Evolutionary conservation across 176 grass and related monocot species (phyloP).

Genomic region (Avena sativa): DNA sequence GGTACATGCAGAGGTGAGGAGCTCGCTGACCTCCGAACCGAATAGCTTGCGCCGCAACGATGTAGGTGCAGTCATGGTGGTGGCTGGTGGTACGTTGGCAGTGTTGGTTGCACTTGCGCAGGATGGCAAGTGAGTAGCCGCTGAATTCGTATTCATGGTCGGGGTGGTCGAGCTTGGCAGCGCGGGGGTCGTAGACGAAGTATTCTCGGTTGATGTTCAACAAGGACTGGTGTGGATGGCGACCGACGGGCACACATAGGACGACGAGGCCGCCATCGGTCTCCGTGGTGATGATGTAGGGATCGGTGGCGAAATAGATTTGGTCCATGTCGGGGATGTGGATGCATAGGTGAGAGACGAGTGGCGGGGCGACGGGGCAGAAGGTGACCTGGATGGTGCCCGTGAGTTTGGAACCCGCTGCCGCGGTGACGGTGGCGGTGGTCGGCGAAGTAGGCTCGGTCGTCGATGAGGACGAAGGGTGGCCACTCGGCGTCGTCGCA

Average conservation of each 20-base stretch:
- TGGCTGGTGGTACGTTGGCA: background rate
- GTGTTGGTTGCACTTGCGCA: constrained; percentile 15
- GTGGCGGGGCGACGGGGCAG: background rate
- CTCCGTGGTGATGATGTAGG: background rate
- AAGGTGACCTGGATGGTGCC: constrained; percentile 19
- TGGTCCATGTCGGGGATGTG: background rate
- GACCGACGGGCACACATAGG: background rate
- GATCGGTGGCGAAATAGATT: background rate
- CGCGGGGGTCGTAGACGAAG: constrained; percentile 16
- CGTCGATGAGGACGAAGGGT: background rate
- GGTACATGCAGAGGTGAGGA: background rate
- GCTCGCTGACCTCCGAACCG: fast-evolving
- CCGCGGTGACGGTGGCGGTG: background rate
- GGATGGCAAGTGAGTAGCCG: background rate
- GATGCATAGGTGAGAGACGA: background rate
- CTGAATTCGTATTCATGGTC: background rate
- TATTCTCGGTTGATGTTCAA: background rate
- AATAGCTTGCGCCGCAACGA: background rate
- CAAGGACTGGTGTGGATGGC: background rate
- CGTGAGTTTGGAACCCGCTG: background rate
- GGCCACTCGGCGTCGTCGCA: background rate
- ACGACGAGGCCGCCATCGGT: constrained; percentile 7
- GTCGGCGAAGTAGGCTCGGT: background rate
- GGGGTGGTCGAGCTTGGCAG: constrained; percentile 6
- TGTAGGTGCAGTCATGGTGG: constrained; percentile 11